Base-by-base conservation (phyloP, 2,329 filamentous ascomycete species). In the Scedosporium boydii region DNA sequence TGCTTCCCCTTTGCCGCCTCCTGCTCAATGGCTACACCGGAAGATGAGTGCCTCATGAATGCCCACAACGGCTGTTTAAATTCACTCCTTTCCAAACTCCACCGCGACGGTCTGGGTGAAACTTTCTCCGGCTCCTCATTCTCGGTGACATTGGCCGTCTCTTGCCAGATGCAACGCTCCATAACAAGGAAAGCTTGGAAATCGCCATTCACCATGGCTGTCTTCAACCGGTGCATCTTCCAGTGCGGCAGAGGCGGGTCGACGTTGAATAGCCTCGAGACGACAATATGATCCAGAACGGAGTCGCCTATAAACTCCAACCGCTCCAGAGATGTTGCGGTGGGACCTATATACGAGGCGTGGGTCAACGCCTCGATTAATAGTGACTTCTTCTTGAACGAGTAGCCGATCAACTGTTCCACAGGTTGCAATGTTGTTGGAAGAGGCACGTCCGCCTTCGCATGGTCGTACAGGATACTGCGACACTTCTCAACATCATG, bases 251-350 rank as follows among this genome's bases (percentile, higher is more conserved):
- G 69, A 3, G 80, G 75, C 0, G 76, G 74, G 1, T 70, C 66
- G 12, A 72, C 66, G 2, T 70, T 69, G 71, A 84, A 89, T 5
- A 93, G 75, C n/a, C 75, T 78, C 0, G 76, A 77, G 6, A 90
- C 85, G 58, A 97, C 77, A 62, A 96, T 77, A 67, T 86, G 82
- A 73, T 98, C 93, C 0, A 98, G 83, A 2, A 97, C 78, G 0
- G 91, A 84, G 68, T 98, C 93, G 1, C 93, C 93, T 0, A 97
- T 77, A 68, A 95, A 96, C 70, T 97, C 93, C 1, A 97, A 81
- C 0, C 92, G 84, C 67, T 97, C 89, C 12, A 85, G 80, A 0
- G 76, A 75, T 56, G 69, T 67, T 14, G 66, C 64, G 23, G 74
- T 78, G 2, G 78, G 77, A 4, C 80, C 76, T 16, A 75, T 73